A percentile compares a stretch with the other conserved stretches of the same genome.
Conservation (phyloP, 2,329 filamentous ascomycete genomes). For the Penicillium fuscoglaucum region DNA sequence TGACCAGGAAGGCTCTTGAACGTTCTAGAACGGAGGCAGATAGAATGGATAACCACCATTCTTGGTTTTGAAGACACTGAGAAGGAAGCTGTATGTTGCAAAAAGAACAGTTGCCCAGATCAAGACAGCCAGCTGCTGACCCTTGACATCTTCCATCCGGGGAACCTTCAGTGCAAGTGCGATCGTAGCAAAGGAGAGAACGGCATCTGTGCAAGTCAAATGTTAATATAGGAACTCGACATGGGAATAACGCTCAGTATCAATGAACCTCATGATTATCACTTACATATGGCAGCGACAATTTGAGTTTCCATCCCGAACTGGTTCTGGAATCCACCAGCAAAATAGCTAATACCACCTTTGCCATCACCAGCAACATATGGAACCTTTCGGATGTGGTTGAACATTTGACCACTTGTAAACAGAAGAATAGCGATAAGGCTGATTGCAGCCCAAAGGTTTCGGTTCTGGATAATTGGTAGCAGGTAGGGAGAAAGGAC, state of each 20-base stretch:
- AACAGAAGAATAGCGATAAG: constrained; percentile 88
- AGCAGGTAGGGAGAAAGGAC: constrained; percentile 76
- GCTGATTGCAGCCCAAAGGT: constrained; percentile 88
- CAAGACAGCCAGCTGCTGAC: constrained; percentile 78
- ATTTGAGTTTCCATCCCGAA: constrained; percentile 95
- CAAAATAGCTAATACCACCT: constrained; percentile 87
- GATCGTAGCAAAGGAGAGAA: constrained; percentile 87
- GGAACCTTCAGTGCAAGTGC: constrained; percentile 89
- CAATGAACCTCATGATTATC: constrained; percentile 13
- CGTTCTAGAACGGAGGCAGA: constrained; percentile 79
- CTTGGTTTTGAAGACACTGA: constrained; percentile 92
- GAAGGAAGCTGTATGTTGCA: constrained; percentile 85
- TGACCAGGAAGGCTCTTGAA: constrained; percentile 55
- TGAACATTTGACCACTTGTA: constrained; percentile 98
- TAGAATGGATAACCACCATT: constrained; percentile 94
- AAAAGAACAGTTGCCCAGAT: constrained; percentile 77
- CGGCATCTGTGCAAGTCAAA: constrained; percentile 56
- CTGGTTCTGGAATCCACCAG: constrained; percentile 88
- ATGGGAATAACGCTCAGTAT: not conserved
- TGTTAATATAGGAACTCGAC: constrained; percentile 14
- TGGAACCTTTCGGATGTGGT: constrained; percentile 93
- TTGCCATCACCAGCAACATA: constrained; percentile 84
- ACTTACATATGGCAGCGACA: constrained; percentile 87
- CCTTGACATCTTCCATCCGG: constrained; percentile 73
- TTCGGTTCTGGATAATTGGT: constrained; percentile 83